phyloP scores from a whole-genome alignment of 208 protist species.

The Entamoeba nuttalli region DNA sequence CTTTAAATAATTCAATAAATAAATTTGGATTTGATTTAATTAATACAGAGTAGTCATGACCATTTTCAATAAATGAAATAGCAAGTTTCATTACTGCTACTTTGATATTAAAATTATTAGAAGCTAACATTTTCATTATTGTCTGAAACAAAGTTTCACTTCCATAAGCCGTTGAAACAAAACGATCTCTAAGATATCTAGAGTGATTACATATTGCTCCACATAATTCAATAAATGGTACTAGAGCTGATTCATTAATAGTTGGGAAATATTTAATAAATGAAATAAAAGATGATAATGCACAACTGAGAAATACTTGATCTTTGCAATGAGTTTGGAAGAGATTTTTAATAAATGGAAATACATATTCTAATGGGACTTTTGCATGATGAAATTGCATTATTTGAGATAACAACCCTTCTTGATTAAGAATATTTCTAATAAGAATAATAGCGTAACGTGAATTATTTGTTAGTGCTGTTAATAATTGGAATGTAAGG shows the following conservation, averaged over 20 bases:
- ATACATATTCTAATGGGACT: background rate
- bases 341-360: background rate
- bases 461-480: background rate
- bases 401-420: background rate
- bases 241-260: background rate
- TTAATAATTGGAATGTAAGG: background rate
- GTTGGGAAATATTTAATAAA: background rate
- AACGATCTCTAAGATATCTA: background rate
- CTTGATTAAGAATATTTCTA: background rate
- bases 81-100: background rate
- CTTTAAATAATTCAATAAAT: background rate
- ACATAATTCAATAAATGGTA: background rate
- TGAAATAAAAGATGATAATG: background rate
- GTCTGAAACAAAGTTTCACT: background rate
- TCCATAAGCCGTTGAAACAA: background rate
- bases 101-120: background rate
- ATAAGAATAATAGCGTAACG: background rate
- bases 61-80: background rate
- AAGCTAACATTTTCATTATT: background rate
- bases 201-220: background rate
- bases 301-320: background rate
- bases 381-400: background rate
- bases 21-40: background rate
- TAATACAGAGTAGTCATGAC: background rate
- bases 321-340: background rate